Evolutionary conservation across 768 basidiomycete species (phyloP).

Genomic region (Termitomyces eurrhizus): DNA sequence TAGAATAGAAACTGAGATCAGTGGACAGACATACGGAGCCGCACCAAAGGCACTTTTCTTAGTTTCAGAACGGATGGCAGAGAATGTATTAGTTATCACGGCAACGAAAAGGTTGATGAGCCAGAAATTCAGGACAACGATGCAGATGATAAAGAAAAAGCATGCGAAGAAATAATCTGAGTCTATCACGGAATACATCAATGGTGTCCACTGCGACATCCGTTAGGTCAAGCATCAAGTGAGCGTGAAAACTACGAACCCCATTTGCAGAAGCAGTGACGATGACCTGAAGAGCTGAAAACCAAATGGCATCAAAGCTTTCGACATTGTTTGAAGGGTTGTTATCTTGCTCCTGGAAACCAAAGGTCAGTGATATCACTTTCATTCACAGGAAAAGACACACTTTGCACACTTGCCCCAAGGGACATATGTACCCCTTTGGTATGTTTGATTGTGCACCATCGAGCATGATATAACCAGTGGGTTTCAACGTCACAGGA

Average conservation of each 20-base stretch:
- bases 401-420: slow-evolving; percentile 81
- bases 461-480: slow-evolving; percentile 31
- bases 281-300: slow-evolving; percentile 76
- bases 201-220: slow-evolving; percentile 55
- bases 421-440: slow-evolving; percentile 90
- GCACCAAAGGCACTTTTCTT: slow-evolving; percentile 92
- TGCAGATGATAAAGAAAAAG: slow-evolving; percentile 80
- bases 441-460: slow-evolving; percentile 21
- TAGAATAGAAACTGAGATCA: not conserved
- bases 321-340: slow-evolving; percentile 67
- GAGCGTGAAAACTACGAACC: slow-evolving; percentile 36
- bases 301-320: slow-evolving; percentile 89
- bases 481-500: slow-evolving; percentile 43
- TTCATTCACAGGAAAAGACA: not conserved
- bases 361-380: not conserved
- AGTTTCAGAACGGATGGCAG: slow-evolving; percentile 81
- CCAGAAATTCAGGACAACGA: slow-evolving; percentile 92
- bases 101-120: slow-evolving; percentile 91
- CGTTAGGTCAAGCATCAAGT: not conserved
- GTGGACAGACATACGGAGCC: slow-evolving; percentile 46
- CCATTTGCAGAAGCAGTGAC: slow-evolving; percentile 78
- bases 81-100: slow-evolving; percentile 93
- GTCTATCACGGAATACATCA: slow-evolving; percentile 90
- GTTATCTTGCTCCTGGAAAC: slow-evolving; percentile 55
- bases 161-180: slow-evolving; percentile 87